Conservation (phyloP, 2,329 filamentous ascomycete species). For the Exophiala sp. region DNA sequence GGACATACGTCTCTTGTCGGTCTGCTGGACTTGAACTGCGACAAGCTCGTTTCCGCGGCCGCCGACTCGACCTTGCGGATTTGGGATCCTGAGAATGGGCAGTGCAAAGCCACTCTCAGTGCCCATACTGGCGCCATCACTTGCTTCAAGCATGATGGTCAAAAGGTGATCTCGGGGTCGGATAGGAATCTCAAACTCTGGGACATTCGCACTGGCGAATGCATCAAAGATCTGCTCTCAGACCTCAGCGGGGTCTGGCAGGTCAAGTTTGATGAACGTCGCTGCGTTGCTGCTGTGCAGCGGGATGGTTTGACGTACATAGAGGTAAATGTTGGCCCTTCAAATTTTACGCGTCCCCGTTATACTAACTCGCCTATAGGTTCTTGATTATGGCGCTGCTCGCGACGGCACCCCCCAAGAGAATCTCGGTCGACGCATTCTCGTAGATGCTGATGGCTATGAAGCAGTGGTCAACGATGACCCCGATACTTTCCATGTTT, state of each 20-base stretch:
- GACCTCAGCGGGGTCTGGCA: constrained; percentile 98
- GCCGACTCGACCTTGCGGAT: constrained; percentile 93
- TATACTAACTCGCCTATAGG: constrained; percentile 48
- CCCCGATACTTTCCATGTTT: constrained; percentile 13
- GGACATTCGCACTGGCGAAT: constrained; percentile 89
- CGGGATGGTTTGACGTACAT: constrained; percentile 88
- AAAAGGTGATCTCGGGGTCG: constrained; percentile 93
- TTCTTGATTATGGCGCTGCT: constrained; percentile 92
- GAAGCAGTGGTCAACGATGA: constrained; percentile 31
- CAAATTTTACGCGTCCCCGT: constrained; percentile 7
- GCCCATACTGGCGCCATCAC: constrained; percentile 97
- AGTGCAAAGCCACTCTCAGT: constrained; percentile 81
- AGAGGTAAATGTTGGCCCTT: constrained; percentile 57
- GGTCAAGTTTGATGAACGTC: constrained; percentile 91
- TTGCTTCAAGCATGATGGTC: constrained; percentile 94
- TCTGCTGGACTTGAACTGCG: constrained; percentile 79
- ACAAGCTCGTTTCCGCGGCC: constrained; percentile 87
- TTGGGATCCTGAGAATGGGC: constrained; percentile 90
- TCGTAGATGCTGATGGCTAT: constrained; percentile 39
- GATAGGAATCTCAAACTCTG: constrained; percentile 98
- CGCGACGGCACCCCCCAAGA: constrained; percentile 76
- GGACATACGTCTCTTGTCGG: constrained; percentile 90
- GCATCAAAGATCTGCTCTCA: constrained; percentile 84
- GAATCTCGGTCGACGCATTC: constrained; percentile 71
- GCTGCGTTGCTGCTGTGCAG: constrained; percentile 95